Evolutionary conservation across 345 rosid species (phyloP), one percentile per base, ranked within the genome.

Genomic region (Tarenaya hassleriana): DNA sequence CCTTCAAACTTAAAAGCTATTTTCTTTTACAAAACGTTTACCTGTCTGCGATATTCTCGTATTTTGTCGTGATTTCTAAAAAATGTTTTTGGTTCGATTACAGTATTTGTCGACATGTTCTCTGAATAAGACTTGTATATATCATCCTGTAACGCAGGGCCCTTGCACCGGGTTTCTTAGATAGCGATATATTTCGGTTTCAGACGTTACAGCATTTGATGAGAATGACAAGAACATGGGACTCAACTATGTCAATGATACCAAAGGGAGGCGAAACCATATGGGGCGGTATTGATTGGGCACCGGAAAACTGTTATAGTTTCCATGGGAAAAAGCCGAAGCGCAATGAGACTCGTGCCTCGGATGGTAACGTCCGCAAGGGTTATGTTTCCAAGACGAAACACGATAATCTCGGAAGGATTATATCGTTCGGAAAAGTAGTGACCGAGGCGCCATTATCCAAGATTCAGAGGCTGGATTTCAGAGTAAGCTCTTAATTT

Each of bases 231-330:
- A 87, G 94, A 11, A 69, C 88, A 9, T 92, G 95, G 97, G 97
- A 92, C 80, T 83, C 97, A 41, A 88, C 91, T 29, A 85, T 85
- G 95, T 88, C 97, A 24, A 88, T 92, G 95, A 55, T 92, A 69
- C 94, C 97, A 4, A 83, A 69, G 72, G 98, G 98, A 21, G 98
- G 98, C 57, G 84, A 81, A 53, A 85, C 84, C 15, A 79, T 92
- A 46, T 92, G 98, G 98, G 98, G 98, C 52, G 86, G 72, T 74
- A 77, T 85, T 57, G 91, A 88, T 50, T 79, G 97, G 97, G 73
- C 98, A 7, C 97, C 97, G 1, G 98, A 92, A 73, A 84, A 81
- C 57, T 81, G 69, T 45, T 74, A 72, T 66, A 13, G 20, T 17
- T 79, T 80, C 50, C 43, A 46, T 31, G 75, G 55, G 64, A 77